Evolutionary conservation across 345 rosid species (phyloP).

Genomic region (Citrus reticulata): DNA sequence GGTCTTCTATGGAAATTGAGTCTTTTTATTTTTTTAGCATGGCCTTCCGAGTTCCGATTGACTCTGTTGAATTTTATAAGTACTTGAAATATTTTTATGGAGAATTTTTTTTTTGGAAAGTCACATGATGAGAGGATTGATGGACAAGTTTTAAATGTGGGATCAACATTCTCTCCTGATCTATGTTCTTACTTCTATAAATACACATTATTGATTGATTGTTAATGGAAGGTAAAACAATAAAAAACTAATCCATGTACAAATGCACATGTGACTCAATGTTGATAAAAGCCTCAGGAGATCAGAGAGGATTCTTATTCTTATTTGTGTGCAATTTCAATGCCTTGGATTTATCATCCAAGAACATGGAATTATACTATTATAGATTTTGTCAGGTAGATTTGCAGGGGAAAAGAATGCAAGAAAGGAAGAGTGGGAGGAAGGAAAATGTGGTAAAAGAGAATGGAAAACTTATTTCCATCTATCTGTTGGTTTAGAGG

Average conservation of each 20-base stretch:
- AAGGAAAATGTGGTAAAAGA: neutral
- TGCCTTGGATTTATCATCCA: neutral
- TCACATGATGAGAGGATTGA: neutral
- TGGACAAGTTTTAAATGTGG: too few relatives aligned
- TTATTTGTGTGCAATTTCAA: neutral
- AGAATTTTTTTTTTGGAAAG: neutral
- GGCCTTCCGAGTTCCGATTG: neutral
- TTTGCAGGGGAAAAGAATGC: neutral
- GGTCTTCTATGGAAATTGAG: neutral
- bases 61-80: neutral
- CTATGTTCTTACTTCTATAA: too few relatives aligned
- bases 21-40: neutral
- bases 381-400: neutral
- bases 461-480: neutral
- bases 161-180: too few relatives aligned
- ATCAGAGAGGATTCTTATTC: neutral
- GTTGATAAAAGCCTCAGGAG: too few relatives aligned
- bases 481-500: neutral
- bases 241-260: too few relatives aligned
- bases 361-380: neutral
- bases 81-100: neutral
- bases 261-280: too few relatives aligned
- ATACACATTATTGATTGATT: too few relatives aligned
- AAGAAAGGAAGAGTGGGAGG: neutral
- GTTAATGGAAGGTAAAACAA: too few relatives aligned